Conservation (phyloP, 306 rosid genomes). For the Styphnolobium japonicum region DNA sequence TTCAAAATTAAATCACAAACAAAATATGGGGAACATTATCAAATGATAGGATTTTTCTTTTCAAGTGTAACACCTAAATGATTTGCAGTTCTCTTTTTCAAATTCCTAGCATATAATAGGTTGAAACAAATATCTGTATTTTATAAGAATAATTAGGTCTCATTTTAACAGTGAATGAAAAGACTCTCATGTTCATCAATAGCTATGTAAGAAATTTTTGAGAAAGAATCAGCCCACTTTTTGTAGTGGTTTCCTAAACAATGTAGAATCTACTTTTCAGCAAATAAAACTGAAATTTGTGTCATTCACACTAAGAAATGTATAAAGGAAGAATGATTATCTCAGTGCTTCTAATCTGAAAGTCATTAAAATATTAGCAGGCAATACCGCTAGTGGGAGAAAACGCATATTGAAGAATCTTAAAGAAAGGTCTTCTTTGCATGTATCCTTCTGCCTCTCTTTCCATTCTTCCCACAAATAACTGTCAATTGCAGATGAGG, state of each 20-base stretch:
- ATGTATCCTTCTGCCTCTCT: constrained; percentile 59
- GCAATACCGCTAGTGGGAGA: constrained; percentile 58
- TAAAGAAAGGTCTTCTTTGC: constrained; percentile 48
- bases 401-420: constrained; percentile 64
- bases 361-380: neutral
- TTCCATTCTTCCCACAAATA: constrained; percentile 90
- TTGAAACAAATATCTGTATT: neutral
- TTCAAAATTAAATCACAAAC: neutral
- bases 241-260: constrained; percentile 3
- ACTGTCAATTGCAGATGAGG: constrained; percentile 43
- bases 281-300: neutral
- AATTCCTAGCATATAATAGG: neutral
- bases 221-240: neutral
- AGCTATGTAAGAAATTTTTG: neutral
- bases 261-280: neutral
- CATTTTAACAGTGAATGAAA: neutral
- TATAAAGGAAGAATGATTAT: neutral
- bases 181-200: neutral
- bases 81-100: neutral
- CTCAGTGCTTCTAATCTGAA: neutral
- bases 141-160: neutral
- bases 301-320: neutral
- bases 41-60: neutral
- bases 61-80: neutral
- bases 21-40: neutral